phyloP scores from a whole-genome alignment of 371 early-diverging fungal genomes.

The Mortierella sp. region DNA sequence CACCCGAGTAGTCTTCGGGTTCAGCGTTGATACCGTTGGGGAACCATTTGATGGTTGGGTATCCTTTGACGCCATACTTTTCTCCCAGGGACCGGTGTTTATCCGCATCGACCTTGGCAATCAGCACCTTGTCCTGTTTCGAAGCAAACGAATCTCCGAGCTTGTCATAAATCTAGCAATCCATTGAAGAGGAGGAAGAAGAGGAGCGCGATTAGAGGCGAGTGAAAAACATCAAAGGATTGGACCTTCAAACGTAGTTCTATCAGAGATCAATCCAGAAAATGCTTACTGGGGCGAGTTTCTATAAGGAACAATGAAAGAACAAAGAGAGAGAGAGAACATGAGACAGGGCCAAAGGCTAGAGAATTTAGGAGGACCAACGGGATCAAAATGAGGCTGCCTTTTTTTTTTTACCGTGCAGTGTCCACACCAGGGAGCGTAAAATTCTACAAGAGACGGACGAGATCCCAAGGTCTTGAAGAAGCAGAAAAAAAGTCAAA shows the following conservation, averaged over 20 bases:
- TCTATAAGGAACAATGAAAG: background rate
- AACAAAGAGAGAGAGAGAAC: too few relatives aligned
- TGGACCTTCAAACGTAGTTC: too few relatives aligned
- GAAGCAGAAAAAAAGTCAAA: background rate
- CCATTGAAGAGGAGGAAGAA: too few relatives aligned
- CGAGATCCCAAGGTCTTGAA: conserved; percentile 9
- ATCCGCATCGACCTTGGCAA: conserved; percentile 93
- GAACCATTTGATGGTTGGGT: conserved; percentile 94
- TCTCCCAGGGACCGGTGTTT: conserved; percentile 74
- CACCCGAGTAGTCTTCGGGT: conserved; percentile 81
- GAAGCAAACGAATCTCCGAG: conserved; percentile 77
- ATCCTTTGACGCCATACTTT: conserved; percentile 78
- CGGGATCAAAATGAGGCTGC: too few relatives aligned
- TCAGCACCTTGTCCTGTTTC: conserved; percentile 73
- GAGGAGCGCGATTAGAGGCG: background rate
- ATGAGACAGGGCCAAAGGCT: too few relatives aligned
- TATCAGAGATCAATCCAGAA: background rate
- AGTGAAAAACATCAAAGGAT: background rate
- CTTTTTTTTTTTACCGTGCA: conserved; percentile 68
- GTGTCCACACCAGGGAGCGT: conserved; percentile 95
- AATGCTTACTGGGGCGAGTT: conserved; percentile 19
- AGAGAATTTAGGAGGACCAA: too few relatives aligned
- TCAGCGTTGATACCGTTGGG: conserved; percentile 71
- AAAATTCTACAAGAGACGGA: conserved; percentile 79
- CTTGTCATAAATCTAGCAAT: conserved; percentile 69